phyloP scores from a whole-genome alignment of 495 filamentous ascomycete genomes.

The Penicillium angulare region DNA sequence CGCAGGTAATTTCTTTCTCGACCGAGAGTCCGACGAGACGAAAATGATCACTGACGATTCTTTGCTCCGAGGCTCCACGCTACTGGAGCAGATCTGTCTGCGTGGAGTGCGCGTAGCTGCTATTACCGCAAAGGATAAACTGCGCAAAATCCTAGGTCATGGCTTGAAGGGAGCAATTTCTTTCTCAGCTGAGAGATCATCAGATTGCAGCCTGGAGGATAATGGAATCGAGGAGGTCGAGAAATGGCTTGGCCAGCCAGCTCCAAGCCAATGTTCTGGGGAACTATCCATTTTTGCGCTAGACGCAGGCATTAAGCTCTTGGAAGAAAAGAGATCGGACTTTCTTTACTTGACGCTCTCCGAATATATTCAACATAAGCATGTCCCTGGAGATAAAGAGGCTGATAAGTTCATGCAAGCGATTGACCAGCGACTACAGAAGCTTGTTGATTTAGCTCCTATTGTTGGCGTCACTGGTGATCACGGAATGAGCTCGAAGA shows the following conservation, averaged over 20 bases:
- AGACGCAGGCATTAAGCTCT: constrained; percentile 37
- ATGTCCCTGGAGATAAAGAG: constrained; percentile 30
- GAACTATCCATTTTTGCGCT: constrained; percentile 38
- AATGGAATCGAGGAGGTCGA: constrained; percentile 29
- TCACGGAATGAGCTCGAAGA: constrained; percentile 38
- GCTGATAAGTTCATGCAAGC: constrained; percentile 29
- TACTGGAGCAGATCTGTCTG: constrained; percentile 33
- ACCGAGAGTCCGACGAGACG: constrained; percentile 29
- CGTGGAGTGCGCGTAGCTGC: constrained; percentile 36
- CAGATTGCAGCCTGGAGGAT: constrained; percentile 19
- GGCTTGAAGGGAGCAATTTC: constrained; percentile 32
- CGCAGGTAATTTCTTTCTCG: constrained; percentile 37
- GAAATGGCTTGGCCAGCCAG: constrained; percentile 26
- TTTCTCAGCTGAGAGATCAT: constrained; percentile 32
- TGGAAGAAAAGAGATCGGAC: constrained; percentile 32
- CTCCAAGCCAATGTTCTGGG: constrained; percentile 33
- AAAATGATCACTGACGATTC: constrained; percentile 35
- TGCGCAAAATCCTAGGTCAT: constrained; percentile 30
- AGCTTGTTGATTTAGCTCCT: constrained; percentile 17
- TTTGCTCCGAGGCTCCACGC: constrained; percentile 28
- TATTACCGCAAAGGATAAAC: constrained; percentile 39
- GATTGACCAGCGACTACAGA: constrained; percentile 28
- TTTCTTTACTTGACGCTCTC: constrained; percentile 42
- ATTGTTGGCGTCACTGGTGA: constrained; percentile 35
- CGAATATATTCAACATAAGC: constrained; percentile 37